Evolutionary conservation across 2,329 filamentous ascomycete species (phyloP).

Genomic region (Calonectria hongkongensis): DNA sequence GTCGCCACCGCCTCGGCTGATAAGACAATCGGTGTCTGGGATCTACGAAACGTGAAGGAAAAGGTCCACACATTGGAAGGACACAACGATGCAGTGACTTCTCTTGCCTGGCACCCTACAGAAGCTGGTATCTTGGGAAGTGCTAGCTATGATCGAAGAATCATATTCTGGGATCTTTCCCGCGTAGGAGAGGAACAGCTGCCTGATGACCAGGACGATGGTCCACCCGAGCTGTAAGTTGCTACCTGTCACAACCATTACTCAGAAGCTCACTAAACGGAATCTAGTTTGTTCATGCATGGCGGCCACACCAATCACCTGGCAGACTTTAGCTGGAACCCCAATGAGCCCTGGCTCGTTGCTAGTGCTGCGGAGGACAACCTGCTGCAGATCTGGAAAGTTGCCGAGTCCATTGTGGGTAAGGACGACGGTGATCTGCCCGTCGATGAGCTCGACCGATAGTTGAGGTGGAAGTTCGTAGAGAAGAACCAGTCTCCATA

Average conservation of each 20-base stretch:
- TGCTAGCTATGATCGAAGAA: conserved; percentile 92
- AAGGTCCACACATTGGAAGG: conserved; percentile 94
- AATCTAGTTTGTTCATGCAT: conserved; percentile 91
- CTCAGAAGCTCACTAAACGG: conserved; percentile 47
- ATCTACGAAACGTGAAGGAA: conserved; percentile 91
- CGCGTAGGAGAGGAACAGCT: conserved; percentile 95
- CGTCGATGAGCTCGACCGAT: conserved; percentile 84
- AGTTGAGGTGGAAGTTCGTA: conserved; percentile 62
- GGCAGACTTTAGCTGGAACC: conserved; percentile 98
- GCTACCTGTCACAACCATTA: not conserved
- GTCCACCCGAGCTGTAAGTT: conserved; percentile 92
- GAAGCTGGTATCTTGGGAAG: conserved; percentile 93
- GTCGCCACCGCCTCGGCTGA: conserved; percentile 96
- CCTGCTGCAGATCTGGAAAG: conserved; percentile 95
- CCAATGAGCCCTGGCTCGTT: conserved; percentile 96
- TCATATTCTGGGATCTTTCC: conserved; percentile 97
- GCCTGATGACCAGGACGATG: conserved; percentile 95
- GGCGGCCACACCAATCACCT: conserved; percentile 98
- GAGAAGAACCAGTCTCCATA: conserved; percentile 57
- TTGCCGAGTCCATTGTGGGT: conserved; percentile 86
- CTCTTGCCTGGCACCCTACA: conserved; percentile 94
- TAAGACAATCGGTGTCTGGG: conserved; percentile 96
- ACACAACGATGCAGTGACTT: conserved; percentile 92
- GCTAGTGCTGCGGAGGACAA: conserved; percentile 98
- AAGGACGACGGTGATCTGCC: conserved; percentile 85